These are phyloP conservation scores for Heterobasidion irregulare DNA, from an alignment of 1,284 basidiomycete genomes.

Conservation along the genomic window DNA sequence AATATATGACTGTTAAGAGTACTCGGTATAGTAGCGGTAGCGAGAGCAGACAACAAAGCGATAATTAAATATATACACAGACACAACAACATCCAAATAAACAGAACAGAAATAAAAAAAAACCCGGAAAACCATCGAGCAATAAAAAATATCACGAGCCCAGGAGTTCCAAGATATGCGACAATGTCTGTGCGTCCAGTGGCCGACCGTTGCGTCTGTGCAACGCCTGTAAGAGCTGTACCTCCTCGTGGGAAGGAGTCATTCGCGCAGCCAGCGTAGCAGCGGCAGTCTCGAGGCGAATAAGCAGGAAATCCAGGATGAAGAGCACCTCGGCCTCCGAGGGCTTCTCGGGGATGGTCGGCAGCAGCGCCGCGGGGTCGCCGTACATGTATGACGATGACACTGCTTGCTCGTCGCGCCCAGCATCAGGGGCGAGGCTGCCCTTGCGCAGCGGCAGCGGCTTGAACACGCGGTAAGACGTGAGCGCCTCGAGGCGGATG, in stretches of 20 bases:
- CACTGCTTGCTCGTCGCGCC: constrained; percentile 23
- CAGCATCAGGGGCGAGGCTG: constrained; percentile 20
- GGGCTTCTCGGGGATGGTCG: constrained; percentile 65
- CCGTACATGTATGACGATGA: constrained; percentile 35
- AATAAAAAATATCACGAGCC: not conserved
- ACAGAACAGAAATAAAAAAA: not conserved
- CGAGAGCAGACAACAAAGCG: not conserved
- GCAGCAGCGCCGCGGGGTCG: constrained; percentile 63
- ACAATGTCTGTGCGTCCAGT: constrained; percentile 41
- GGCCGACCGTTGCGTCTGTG: constrained; percentile 20
- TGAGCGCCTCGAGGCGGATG: constrained; percentile 79
- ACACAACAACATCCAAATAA: not conserved
- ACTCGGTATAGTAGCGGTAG: constrained; percentile 8
- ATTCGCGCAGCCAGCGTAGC: constrained; percentile 36
- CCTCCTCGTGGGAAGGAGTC: constrained; percentile 13
- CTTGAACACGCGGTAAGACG: constrained; percentile 57
- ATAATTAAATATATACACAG: constrained; percentile 7
- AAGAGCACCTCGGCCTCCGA: constrained; percentile 71
- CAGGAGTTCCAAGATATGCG: constrained; percentile 16
- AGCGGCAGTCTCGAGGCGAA: constrained; percentile 78
- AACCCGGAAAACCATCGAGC: not conserved
- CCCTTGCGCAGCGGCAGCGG: constrained; percentile 38
- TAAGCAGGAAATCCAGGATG: constrained; percentile 68
- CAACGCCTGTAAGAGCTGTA: constrained; percentile 19
- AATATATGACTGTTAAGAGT: constrained; percentile 8